Conservation (phyloP, 345 rosid genomes). For the Citrus maxima region DNA sequence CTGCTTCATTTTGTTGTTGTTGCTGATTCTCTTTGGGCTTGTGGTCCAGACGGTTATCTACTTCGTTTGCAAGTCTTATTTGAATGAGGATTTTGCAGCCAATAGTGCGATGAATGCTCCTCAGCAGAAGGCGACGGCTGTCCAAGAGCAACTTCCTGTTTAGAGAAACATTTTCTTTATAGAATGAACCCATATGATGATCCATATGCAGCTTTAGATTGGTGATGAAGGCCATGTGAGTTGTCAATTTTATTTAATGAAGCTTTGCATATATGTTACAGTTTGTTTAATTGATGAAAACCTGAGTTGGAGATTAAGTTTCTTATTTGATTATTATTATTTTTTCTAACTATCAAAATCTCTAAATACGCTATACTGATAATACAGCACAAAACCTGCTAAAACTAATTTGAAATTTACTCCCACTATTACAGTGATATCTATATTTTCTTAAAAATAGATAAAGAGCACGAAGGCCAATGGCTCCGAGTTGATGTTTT, state of each 20-base stretch:
- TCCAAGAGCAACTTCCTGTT: neutral
- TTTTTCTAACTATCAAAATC: too few species aligned
- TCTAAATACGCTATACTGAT: too few species aligned
- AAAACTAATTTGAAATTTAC: too few species aligned
- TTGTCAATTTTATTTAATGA: neutral
- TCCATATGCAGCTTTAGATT: neutral
- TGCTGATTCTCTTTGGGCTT: slow-evolving; percentile 33
- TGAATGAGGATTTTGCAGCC: slow-evolving; percentile 23
- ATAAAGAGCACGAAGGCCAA: too few species aligned
- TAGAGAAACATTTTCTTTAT: neutral
- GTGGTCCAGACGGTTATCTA: slow-evolving; percentile 48
- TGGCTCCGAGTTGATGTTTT: too few species aligned
- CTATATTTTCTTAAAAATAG: too few species aligned
- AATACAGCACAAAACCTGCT: too few species aligned
- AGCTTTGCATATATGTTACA: too few species aligned
- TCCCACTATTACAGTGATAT: too few species aligned
- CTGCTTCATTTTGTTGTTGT: slow-evolving; percentile 30
- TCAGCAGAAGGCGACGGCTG: neutral
- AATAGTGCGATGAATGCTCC: slow-evolving; percentile 11
- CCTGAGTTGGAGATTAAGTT: too few species aligned
- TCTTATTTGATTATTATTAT: too few species aligned
- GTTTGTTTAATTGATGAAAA: too few species aligned
- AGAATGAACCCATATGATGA: neutral
- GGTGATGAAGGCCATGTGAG: neutral
- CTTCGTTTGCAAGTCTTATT: slow-evolving; percentile 59